Conservation (phyloP, 108 stramenopile species). For the Fragilaria radians region DNA sequence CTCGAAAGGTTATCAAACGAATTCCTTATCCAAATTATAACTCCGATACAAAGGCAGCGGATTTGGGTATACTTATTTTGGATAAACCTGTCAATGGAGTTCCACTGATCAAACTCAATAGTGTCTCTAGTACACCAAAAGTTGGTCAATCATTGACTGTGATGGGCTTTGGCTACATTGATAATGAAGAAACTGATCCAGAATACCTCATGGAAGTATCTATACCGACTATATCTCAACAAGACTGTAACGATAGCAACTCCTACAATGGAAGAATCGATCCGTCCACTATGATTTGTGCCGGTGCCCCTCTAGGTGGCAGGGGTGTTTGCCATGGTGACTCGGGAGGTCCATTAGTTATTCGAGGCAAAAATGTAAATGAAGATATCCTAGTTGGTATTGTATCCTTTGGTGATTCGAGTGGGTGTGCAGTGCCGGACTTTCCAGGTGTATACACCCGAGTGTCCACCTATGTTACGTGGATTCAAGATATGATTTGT, state of each 20-base stretch:
- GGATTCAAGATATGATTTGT: too few relatives aligned
- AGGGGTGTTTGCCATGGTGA: slow-evolving; percentile 9
- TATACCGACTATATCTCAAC: slow-evolving; percentile 14
- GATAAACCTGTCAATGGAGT: not conserved
- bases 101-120: slow-evolving; percentile 17
- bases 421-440: not conserved
- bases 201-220: slow-evolving; percentile 12
- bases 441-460: not conserved
- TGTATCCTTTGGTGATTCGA: not conserved
- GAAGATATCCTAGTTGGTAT: not conserved
- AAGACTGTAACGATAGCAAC: not conserved
- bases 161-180: slow-evolving; percentile 13
- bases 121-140: slow-evolving; percentile 5
- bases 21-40: slow-evolving; percentile 30
- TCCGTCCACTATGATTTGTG: slow-evolving; percentile 14
- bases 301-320: not conserved
- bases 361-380: slow-evolving; percentile 3
- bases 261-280: not conserved
- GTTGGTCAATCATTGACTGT: not conserved
- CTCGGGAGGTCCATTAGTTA: slow-evolving; percentile 23
- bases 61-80: slow-evolving; percentile 28
- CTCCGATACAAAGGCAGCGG: slow-evolving; percentile 6
- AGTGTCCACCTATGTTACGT: not conserved
- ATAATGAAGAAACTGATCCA: slow-evolving; percentile 1
- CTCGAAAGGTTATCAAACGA: not conserved